Conservation (phyloP, 1,284 basidiomycete genomes). For the Puccinia hordei region DNA sequence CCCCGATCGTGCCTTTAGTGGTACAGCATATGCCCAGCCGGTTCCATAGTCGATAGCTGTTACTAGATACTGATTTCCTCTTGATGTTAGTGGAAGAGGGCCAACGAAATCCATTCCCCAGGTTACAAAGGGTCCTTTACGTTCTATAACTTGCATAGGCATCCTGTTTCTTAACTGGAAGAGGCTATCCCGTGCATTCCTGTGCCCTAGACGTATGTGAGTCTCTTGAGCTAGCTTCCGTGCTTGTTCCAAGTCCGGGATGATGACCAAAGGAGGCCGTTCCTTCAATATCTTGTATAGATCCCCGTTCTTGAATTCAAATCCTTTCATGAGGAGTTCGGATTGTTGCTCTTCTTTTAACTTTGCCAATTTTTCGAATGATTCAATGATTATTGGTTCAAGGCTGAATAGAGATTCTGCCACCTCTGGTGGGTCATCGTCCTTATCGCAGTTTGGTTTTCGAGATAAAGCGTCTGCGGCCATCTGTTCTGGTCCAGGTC, state of each 20-base stretch:
- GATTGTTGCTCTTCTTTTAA: not conserved
- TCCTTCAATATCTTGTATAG: not conserved
- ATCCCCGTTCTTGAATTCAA: not conserved
- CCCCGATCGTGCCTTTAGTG: not conserved
- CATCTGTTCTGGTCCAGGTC: conserved; percentile 1
- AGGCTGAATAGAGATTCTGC: not conserved
- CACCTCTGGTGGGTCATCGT: conserved; percentile 14
- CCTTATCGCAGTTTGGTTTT: not conserved
- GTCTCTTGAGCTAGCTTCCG: not conserved
- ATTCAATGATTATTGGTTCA: not conserved
- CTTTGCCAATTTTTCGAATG: not conserved
- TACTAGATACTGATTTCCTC: conserved; percentile 5
- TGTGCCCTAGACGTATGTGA: not conserved
- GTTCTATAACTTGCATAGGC: not conserved
- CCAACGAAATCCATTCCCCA: conserved; percentile 27
- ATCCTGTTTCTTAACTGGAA: not conserved
- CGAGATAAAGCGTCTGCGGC: conserved; percentile 19
- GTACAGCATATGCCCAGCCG: conserved; percentile 24
- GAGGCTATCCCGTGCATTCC: not conserved
- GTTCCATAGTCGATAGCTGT: conserved; percentile 37
- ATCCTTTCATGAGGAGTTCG: no score
- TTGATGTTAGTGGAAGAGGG: not conserved
- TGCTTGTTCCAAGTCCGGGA: not conserved
- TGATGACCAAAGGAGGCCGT: not conserved
- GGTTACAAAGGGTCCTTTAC: not conserved